phyloP scores from a whole-genome alignment of 2,329 filamentous ascomycete species.

The Fusarium equiseti region DNA sequence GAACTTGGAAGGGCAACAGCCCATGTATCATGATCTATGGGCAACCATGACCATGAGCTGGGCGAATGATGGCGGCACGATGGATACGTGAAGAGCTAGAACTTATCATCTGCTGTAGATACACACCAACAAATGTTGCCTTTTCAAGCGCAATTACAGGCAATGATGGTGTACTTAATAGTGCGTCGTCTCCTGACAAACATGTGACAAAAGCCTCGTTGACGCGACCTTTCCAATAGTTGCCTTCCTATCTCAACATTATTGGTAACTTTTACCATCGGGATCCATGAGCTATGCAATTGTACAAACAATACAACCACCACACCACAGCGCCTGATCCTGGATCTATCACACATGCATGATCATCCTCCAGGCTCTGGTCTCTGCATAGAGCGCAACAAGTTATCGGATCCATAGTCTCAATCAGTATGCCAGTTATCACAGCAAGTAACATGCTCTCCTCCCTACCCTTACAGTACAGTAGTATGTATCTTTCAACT shows the following conservation, averaged over 20 bases:
- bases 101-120: neutral
- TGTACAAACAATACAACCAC: neutral
- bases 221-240: neutral
- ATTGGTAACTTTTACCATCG: neutral
- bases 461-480: neutral
- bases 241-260: neutral
- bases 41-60: slow-evolving; percentile 62
- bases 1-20: slow-evolving; percentile 37
- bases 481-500: slow-evolving; percentile 5
- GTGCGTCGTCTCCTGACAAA: neutral
- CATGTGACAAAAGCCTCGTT: slow-evolving; percentile 14
- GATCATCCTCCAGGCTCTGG: neutral
- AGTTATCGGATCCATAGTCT: slow-evolving; percentile 20
- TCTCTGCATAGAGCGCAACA: neutral
- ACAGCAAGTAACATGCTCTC: neutral
- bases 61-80: slow-evolving; percentile 47
- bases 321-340: neutral
- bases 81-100: slow-evolving; percentile 6
- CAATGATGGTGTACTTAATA: neutral
- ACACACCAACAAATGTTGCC: neutral
- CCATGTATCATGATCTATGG: slow-evolving; percentile 60
- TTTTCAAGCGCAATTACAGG: neutral
- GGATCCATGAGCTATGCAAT: slow-evolving; percentile 1
- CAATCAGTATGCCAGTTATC: neutral
- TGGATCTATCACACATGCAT: slow-evolving; percentile 18